Conservation (phyloP, 106 monocot species). For the Iris macrosiphon region DNA sequence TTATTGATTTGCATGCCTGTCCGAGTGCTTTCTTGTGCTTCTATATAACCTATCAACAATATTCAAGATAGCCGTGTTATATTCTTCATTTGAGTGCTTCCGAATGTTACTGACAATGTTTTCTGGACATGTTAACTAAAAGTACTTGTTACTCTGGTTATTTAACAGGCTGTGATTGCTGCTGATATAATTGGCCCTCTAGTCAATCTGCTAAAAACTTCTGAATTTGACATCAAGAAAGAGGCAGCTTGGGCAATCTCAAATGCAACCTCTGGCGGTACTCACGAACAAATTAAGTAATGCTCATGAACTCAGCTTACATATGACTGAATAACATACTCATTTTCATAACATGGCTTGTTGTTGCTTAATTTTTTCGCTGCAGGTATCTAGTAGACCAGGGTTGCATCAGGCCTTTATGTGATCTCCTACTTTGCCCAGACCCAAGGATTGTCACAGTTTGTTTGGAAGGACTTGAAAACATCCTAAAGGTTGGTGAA, state of each 20-base stretch:
- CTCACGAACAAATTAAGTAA: constrained; percentile 29
- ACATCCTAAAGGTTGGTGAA: constrained; percentile 27
- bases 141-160: no score
- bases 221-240: constrained; percentile 30
- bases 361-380: not conserved
- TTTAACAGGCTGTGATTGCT: constrained; percentile 20
- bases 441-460: constrained; percentile 23
- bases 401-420: constrained; percentile 24
- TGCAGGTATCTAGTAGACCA: constrained; percentile 18
- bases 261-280: constrained; percentile 22
- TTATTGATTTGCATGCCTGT: no score
- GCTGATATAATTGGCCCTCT: constrained; percentile 18
- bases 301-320: not conserved
- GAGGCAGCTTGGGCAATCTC: constrained; percentile 30
- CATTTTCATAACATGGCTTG: no score
- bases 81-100: no score
- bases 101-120: no score
- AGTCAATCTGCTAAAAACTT: constrained; percentile 19
- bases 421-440: constrained; percentile 23
- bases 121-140: no score
- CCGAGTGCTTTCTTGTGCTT: no score
- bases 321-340: no score
- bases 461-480: constrained; percentile 25
- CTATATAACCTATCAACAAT: no score
- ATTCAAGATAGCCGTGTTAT: no score